Percentiles rank a stretch among this genome's conserved stretches.
Conservation (phyloP, 768 basidiomycete species). For the Filobasidium wieringae region DNA sequence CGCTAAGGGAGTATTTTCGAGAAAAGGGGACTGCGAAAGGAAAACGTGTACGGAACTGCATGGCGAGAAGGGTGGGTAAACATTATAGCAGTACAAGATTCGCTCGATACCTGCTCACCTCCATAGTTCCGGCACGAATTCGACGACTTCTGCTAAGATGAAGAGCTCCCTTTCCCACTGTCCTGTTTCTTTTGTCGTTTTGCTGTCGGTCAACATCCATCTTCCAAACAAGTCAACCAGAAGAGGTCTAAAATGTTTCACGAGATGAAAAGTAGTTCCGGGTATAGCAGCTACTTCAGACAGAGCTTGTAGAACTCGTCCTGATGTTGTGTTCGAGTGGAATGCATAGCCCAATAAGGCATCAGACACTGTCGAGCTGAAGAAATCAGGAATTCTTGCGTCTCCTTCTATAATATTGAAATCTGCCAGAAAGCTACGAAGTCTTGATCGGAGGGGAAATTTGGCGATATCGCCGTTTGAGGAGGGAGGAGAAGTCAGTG, state of each 20-base stretch:
- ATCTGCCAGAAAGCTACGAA: background rate
- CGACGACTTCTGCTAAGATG: slow-evolving; percentile 44
- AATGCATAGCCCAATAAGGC: background rate
- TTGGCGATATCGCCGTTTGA: background rate
- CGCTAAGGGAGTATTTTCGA: background rate
- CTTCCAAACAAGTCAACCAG: slow-evolving; percentile 65
- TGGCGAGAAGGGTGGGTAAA: background rate
- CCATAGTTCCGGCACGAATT: slow-evolving; percentile 29
- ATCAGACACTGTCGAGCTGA: background rate
- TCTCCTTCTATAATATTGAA: background rate
- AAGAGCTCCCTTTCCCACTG: slow-evolving; percentile 28
- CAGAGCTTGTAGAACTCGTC: slow-evolving; percentile 32
- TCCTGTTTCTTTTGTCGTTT: slow-evolving; percentile 36
- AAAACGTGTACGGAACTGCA: slow-evolving; percentile 21
- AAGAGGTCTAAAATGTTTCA: slow-evolving; percentile 61
- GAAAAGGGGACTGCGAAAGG: slow-evolving; percentile 17
- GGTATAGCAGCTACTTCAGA: slow-evolving; percentile 54
- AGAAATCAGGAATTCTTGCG: background rate
- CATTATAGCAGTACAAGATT: background rate
- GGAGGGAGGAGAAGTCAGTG: no score
- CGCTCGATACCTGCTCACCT: slow-evolving; percentile 25
- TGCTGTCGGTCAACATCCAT: slow-evolving; percentile 53
- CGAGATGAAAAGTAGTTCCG: slow-evolving; percentile 53
- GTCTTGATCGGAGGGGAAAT: background rate
- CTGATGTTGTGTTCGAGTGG: background rate